phyloP scores from a whole-genome alignment of 192 early-diverging fungal species.

The Coemansia sp. region DNA sequence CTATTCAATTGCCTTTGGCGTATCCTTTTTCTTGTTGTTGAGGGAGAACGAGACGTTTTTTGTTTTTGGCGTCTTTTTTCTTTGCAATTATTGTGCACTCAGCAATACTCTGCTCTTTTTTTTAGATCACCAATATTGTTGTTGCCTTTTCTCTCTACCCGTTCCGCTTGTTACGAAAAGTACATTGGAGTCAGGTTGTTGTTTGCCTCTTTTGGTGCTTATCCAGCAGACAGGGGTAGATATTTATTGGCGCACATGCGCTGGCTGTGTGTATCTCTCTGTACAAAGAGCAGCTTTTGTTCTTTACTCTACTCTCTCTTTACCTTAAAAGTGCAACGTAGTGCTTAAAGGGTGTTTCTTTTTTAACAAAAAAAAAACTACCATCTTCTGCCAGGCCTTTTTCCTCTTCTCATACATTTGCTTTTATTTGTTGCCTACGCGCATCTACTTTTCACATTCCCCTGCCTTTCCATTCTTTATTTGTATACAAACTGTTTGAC shows the following conservation, averaged over 20 bases:
- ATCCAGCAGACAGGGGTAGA: not conserved
- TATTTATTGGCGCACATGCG: not conserved
- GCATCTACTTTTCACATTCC: not conserved
- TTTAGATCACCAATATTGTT: not conserved
- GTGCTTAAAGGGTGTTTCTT: not conserved
- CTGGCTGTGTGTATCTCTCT: not conserved
- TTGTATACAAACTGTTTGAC: not conserved
- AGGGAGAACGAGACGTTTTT: not conserved
- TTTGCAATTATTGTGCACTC: not conserved
- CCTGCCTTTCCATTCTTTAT: not conserved
- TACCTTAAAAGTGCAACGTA: not conserved
- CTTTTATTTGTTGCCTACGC: not conserved
- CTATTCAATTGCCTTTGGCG: not conserved
- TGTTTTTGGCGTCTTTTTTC: not conserved
- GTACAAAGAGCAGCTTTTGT: not conserved
- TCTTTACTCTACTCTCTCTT: not conserved
- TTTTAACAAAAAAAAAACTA: not conserved
- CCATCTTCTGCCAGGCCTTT: not conserved
- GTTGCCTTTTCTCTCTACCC: not conserved
- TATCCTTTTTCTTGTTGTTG: not conserved
- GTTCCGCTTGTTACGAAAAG: not conserved
- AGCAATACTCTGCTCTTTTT: not conserved
- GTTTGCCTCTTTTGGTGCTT: not conserved
- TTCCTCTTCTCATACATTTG: not conserved
- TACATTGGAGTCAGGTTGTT: not conserved